Evolutionary conservation across 148 eudicot species (phyloP).

Genomic region (Nyssa sinensis): DNA sequence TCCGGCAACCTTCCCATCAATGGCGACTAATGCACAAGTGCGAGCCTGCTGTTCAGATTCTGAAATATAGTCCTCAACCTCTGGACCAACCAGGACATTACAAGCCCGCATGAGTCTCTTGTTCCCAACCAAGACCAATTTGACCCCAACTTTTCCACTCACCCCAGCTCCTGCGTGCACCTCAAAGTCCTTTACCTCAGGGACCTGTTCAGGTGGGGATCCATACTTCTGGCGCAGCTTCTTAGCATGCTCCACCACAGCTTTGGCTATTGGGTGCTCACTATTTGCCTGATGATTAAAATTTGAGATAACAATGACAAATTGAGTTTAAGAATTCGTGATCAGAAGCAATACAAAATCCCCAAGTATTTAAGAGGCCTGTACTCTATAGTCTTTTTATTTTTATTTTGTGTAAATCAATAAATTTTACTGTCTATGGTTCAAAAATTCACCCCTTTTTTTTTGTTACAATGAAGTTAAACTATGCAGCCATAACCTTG

Average conservation of each 20-base stretch:
- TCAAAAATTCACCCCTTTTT: too few species aligned
- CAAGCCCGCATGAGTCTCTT: constrained; percentile 69
- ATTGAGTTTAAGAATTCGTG: neutral
- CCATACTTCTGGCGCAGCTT: constrained; percentile 44
- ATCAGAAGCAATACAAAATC: neutral
- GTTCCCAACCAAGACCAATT: constrained; percentile 73
- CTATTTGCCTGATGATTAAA: constrained; percentile 71
- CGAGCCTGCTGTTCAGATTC: constrained; percentile 70
- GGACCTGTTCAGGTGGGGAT: constrained; percentile 37
- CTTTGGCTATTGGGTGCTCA: constrained; percentile 93
- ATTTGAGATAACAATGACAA: neutral
- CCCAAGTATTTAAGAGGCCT: neutral
- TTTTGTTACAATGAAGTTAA: too few species aligned
- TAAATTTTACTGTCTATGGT: neutral
- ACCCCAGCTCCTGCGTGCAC: constrained; percentile 98
- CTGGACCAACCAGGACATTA: constrained; percentile 50
- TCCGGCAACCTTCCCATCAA: constrained; percentile 76
- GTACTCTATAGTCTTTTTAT: neutral
- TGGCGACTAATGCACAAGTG: constrained; percentile 79
- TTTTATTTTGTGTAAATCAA: neutral
- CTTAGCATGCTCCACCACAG: constrained; percentile 82
- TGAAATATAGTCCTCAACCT: constrained; percentile 60
- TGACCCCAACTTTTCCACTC: constrained; percentile 73
- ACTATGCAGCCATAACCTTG: too few species aligned
- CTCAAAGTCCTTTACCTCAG: constrained; percentile 79